phyloP scores from a whole-genome alignment of 106 monocot species.

The Posidonia australis region DNA sequence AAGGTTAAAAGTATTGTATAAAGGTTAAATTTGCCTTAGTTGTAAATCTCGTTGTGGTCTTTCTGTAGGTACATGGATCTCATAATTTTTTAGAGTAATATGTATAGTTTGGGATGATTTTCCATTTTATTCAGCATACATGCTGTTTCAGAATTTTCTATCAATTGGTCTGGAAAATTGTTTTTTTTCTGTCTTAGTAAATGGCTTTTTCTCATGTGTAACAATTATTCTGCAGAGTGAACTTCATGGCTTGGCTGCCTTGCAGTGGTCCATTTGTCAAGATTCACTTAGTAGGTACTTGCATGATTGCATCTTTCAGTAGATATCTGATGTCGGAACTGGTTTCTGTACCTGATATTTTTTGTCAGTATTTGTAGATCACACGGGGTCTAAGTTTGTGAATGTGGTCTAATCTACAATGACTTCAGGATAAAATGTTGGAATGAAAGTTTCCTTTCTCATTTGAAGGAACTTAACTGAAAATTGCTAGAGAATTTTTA shows the following conservation, averaged over 20 bases:
- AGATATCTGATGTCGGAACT: background rate
- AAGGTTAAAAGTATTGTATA: no score
- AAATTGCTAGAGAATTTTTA: background rate
- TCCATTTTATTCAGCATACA: background rate
- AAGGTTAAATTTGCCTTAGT: no score
- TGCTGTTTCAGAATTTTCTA: background rate
- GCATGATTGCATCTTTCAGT: background rate
- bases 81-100: no score
- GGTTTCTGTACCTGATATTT: background rate
- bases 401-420: background rate
- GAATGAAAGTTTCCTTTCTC: no score
- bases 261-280: constrained; percentile 35
- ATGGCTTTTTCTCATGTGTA: background rate
- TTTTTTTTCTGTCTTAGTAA: background rate
- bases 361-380: background rate
- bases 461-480: background rate
- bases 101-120: background rate
- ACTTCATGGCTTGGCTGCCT: constrained; percentile 25
- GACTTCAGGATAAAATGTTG: background rate
- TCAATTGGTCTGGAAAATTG: background rate
- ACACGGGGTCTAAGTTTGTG: background rate
- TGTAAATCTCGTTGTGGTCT: no score
- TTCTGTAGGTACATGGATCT: no score
- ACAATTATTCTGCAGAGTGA: constrained; percentile 13
- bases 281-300: constrained; percentile 27